These are phyloP conservation scores for Allium cepa DNA, from an alignment of 106 monocot genomes.

Conservation along the genomic window DNA sequence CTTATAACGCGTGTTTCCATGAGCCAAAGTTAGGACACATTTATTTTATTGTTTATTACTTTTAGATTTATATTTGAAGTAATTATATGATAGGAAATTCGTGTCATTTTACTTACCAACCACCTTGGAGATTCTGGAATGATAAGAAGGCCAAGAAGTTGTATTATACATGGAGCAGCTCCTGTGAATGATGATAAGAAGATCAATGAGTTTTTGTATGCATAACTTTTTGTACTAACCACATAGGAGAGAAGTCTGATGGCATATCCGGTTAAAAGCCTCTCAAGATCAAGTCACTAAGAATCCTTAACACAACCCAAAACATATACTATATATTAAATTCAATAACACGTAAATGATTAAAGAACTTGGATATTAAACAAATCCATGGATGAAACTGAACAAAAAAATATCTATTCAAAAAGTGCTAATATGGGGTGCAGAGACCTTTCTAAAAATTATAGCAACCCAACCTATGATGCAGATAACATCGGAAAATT, in stretches of 20 bases:
- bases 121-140: conserved; percentile 90
- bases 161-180: conserved; percentile 39
- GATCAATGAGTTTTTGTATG: too few species aligned
- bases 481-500: conserved; percentile 39
- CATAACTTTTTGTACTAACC: conserved; percentile 17
- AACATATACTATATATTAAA: background rate
- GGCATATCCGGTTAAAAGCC: conserved; percentile 34
- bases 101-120: conserved; percentile 34
- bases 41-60: background rate
- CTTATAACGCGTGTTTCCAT: background rate
- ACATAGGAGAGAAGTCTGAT: conserved; percentile 48
- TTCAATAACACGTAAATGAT: background rate
- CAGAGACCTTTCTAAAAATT: conserved; percentile 26
- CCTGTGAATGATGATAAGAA: conserved; percentile 15
- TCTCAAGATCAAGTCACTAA: conserved; percentile 40
- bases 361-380: too few species aligned
- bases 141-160: conserved; percentile 39
- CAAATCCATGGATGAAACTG: too few species aligned
- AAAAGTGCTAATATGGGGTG: too few species aligned
- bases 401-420: too few species aligned
- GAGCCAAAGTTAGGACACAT: background rate
- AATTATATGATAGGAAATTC: background rate
- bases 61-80: background rate
- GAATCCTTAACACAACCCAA: conserved; percentile 14
- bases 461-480: conserved; percentile 42